These are phyloP conservation scores for Ascochyta pisi DNA, from an alignment of 2,329 filamentous ascomycete species.

Conservation along the genomic window DNA sequence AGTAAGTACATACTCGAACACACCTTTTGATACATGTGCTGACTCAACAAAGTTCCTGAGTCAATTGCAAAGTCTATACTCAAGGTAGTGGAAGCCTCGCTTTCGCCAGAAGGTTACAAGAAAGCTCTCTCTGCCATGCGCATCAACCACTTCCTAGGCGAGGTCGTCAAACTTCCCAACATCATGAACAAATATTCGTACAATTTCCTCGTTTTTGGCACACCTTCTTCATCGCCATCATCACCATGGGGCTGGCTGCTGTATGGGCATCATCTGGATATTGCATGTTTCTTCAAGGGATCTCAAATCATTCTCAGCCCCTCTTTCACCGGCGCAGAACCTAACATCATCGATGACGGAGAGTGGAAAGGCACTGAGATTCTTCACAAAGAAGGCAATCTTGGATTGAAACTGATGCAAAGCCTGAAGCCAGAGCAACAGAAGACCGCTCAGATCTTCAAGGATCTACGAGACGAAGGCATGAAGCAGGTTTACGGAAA, in stretches of 20 bases:
- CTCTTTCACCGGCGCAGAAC: slow-evolving; percentile 82
- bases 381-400: slow-evolving; percentile 66
- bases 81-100: slow-evolving; percentile 61
- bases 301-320: slow-evolving; percentile 73
- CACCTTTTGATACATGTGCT: background rate
- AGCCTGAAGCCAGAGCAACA: slow-evolving; percentile 59
- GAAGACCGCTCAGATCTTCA: slow-evolving; percentile 63
- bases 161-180: slow-evolving; percentile 65
- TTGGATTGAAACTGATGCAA: slow-evolving; percentile 75
- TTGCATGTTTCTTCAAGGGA: slow-evolving; percentile 72
- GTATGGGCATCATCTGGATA: slow-evolving; percentile 80
- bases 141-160: slow-evolving; percentile 76
- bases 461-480: slow-evolving; percentile 65
- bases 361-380: slow-evolving; percentile 70
- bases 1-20: slow-evolving; percentile 23
- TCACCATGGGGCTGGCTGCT: slow-evolving; percentile 75
- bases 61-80: slow-evolving; percentile 56
- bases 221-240: slow-evolving; percentile 58
- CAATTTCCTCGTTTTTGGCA: slow-evolving; percentile 76
- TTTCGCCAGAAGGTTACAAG: slow-evolving; percentile 73
- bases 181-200: slow-evolving; percentile 79
- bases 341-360: slow-evolving; percentile 74
- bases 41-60: slow-evolving; percentile 33
- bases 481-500: slow-evolving; percentile 62
- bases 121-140: slow-evolving; percentile 75